phyloP scores from a whole-genome alignment of 2,329 filamentous ascomycete species.

The Trichoderma sp. region DNA sequence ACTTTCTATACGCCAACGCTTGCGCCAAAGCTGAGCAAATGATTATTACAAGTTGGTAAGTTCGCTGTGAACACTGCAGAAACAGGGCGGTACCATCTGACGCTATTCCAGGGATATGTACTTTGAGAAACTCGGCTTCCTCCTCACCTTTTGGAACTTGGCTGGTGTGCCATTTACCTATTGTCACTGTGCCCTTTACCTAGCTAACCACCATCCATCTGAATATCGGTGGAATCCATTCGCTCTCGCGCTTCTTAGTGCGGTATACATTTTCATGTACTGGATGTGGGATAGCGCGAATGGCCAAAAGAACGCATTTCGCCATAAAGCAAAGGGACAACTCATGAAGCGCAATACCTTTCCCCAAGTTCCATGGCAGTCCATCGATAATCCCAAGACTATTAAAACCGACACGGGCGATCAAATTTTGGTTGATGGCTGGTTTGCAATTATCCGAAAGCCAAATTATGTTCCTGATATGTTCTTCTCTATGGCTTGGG shows the following conservation, averaged over 20 bases:
- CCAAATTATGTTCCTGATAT: constrained; percentile 50
- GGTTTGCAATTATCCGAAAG: constrained; percentile 74
- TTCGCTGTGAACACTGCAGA: neutral
- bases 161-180: constrained; percentile 87
- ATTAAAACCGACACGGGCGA: constrained; percentile 72
- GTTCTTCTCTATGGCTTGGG: constrained; percentile 51
- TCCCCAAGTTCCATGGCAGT: constrained; percentile 84
- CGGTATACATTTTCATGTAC: constrained; percentile 77
- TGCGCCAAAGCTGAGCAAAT: constrained; percentile 90
- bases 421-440: constrained; percentile 74
- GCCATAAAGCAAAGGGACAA: constrained; percentile 72
- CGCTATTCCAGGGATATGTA: constrained; percentile 70
- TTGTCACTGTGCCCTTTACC: constrained; percentile 89
- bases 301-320: constrained; percentile 91
- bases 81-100: neutral
- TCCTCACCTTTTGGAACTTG: constrained; percentile 97
- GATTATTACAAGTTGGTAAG: constrained; percentile 76
- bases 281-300: constrained; percentile 92
- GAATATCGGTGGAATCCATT: constrained; percentile 74
- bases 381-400: constrained; percentile 73
- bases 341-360: constrained; percentile 72
- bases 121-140: constrained; percentile 95
- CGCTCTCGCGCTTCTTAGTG: constrained; percentile 62
- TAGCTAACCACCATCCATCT: constrained; percentile 77
- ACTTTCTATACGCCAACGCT: constrained; percentile 88